These are phyloP conservation scores for Neobulgaria alba DNA, from an alignment of 2,329 filamentous ascomycete species.

Conservation along the genomic window DNA sequence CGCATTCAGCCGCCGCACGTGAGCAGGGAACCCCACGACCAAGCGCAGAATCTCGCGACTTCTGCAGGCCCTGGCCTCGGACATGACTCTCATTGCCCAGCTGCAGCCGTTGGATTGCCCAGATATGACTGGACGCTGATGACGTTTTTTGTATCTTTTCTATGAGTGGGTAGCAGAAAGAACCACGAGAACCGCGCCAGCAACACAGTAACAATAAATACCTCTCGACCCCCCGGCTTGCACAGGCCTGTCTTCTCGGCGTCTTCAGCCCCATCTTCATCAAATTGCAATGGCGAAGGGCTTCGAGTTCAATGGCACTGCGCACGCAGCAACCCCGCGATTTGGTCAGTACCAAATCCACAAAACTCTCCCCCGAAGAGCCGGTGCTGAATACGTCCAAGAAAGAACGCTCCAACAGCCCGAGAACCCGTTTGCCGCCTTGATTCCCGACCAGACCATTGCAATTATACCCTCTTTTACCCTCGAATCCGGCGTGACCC, in stretches of 20 bases:
- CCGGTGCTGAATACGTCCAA: slow-evolving; percentile 44
- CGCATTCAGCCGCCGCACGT: no score
- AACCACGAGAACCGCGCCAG: not conserved
- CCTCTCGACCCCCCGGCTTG: no score
- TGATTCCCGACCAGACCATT: slow-evolving; percentile 84
- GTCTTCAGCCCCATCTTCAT: not conserved
- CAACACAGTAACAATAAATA: no score
- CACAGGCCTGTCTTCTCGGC: not conserved
- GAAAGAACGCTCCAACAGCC: slow-evolving; percentile 49
- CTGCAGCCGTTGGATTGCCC: no score
- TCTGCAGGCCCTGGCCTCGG: no score
- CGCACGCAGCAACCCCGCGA: slow-evolving; percentile 1
- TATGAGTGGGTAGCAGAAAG: not conserved
- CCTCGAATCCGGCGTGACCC: slow-evolving; percentile 80
- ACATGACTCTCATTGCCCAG: no score
- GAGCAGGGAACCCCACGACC: no score
- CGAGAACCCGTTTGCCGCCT: slow-evolving; percentile 80
- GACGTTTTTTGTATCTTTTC: slow-evolving; percentile 8
- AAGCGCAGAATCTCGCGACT: no score
- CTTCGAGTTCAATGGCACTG: slow-evolving; percentile 4
- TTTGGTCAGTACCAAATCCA: slow-evolving; percentile 23
- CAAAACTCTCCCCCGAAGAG: slow-evolving; percentile 28
- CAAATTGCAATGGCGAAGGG: not conserved
- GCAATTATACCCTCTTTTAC: slow-evolving; percentile 82
- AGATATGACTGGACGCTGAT: slow-evolving; percentile 9